Evolutionary conservation across 2,329 filamentous ascomycete species (phyloP).

Genomic region (Stemphylium lycopersici): DNA sequence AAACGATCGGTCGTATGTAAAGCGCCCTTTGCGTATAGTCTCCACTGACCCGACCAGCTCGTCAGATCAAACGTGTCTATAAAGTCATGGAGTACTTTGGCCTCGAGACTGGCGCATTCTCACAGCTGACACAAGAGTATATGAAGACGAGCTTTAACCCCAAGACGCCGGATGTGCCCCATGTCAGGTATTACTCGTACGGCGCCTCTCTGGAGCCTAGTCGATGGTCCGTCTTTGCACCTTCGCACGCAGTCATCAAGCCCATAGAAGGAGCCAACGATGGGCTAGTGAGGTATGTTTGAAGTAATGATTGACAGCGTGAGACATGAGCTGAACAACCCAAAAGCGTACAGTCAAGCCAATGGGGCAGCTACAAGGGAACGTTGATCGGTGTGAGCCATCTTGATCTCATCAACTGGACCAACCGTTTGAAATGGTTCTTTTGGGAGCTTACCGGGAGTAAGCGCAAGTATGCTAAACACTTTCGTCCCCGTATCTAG

Average conservation of each 20-base stretch:
- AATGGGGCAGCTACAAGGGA: constrained; percentile 68
- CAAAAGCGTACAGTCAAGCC: constrained; percentile 60
- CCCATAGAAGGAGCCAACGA: constrained; percentile 65
- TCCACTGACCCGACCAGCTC: constrained; percentile 37
- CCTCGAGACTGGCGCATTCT: constrained; percentile 65
- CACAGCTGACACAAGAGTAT: constrained; percentile 65
- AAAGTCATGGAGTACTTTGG: constrained; percentile 60
- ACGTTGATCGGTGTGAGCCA: constrained; percentile 69
- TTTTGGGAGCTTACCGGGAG: constrained; percentile 63
- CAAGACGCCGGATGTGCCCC: constrained; percentile 60
- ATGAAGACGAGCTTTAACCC: constrained; percentile 66
- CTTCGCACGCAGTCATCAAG: constrained; percentile 62
- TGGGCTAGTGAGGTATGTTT: constrained; percentile 61
- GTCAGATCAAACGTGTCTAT: constrained; percentile 62
- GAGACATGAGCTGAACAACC: background rate
- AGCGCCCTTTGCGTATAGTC: constrained; percentile 18
- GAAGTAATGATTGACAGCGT: background rate
- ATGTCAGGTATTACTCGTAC: constrained; percentile 68
- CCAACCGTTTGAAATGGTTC: constrained; percentile 65
- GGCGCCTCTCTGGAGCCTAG: constrained; percentile 64
- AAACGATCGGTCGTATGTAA: constrained; percentile 60
- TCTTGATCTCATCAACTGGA: constrained; percentile 71
- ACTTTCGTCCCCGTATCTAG: no score
- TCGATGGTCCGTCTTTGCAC: constrained; percentile 63
- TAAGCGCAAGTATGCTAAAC: constrained; percentile 54